phyloP scores from a whole-genome alignment of 768 basidiomycete genomes.

The Russula earlei region DNA sequence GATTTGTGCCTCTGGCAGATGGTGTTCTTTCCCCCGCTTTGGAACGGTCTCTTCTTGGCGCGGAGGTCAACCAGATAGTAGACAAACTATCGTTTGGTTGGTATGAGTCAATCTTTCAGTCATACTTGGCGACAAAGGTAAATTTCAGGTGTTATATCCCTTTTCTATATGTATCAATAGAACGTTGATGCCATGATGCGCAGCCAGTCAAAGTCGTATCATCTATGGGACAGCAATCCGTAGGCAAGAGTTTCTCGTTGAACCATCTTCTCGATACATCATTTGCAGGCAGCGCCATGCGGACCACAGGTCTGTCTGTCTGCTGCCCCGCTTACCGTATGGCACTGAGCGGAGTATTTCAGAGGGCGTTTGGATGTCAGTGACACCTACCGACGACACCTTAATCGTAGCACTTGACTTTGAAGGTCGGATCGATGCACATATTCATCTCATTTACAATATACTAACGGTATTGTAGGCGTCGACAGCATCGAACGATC shows the following conservation, averaged over 20 bases:
- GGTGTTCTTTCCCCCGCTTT: slow-evolving; percentile 40
- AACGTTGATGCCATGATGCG: neutral
- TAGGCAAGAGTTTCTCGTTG: slow-evolving; percentile 50
- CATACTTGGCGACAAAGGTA: slow-evolving; percentile 52
- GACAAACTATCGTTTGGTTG: slow-evolving; percentile 49
- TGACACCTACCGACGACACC: slow-evolving; percentile 46
- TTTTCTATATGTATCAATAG: neutral
- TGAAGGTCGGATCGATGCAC: slow-evolving; percentile 35
- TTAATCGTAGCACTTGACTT: slow-evolving; percentile 55
- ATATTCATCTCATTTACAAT: too few species aligned
- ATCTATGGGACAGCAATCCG: slow-evolving; percentile 62
- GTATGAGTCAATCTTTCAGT: slow-evolving; percentile 57
- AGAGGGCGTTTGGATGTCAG: slow-evolving; percentile 62
- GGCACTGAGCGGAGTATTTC: neutral
- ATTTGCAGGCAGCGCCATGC: slow-evolving; percentile 57
- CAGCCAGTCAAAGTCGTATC: slow-evolving; percentile 58
- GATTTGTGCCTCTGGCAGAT: slow-evolving; percentile 53
- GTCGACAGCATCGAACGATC: slow-evolving; percentile 58
- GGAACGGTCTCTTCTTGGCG: slow-evolving; percentile 47
- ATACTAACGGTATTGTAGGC: slow-evolving; percentile 26
- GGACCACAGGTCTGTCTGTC: slow-evolving; percentile 37
- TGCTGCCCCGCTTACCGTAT: neutral
- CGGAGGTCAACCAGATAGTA: slow-evolving; percentile 46
- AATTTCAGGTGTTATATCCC: neutral
- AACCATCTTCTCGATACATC: slow-evolving; percentile 58